These are phyloP conservation scores for Eucalyptus lansdowneana DNA, from an alignment of 345 rosid genomes.

Conservation along the genomic window DNA sequence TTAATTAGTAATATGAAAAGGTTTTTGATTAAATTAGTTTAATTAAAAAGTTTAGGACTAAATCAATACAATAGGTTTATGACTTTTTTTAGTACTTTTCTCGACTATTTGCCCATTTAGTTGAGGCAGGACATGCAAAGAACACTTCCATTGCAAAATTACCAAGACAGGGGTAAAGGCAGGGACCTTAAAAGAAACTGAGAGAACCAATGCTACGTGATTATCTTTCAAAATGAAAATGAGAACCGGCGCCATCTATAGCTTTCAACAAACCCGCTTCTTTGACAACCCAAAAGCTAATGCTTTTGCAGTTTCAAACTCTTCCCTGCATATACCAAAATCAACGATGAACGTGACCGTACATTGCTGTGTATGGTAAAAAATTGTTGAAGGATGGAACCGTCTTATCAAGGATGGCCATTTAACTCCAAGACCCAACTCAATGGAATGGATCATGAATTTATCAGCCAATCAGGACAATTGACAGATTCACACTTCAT, in stretches of 20 bases:
- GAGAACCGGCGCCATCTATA: conserved; percentile 66
- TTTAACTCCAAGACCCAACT: background rate
- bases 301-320: conserved; percentile 48
- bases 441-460: background rate
- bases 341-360: background rate
- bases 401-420: background rate
- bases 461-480: background rate
- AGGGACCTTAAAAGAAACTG: background rate
- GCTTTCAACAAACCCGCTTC: conserved; percentile 68
- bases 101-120: too few relatives aligned
- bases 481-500: background rate
- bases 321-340: conserved; percentile 31
- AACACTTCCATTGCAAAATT: background rate
- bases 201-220: background rate
- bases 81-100: too few relatives aligned
- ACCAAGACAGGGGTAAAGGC: background rate
- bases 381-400: background rate
- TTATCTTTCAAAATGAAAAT: conserved; percentile 54
- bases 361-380: background rate
- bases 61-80: too few relatives aligned
- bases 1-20: too few relatives aligned
- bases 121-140: background rate
- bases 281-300: conserved; percentile 49
- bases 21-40: fast-evolving
- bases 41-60: fast-evolving